Conservation (phyloP, 2,329 filamentous ascomycete genomes). For the Paraphaeosphaeria minitans region DNA sequence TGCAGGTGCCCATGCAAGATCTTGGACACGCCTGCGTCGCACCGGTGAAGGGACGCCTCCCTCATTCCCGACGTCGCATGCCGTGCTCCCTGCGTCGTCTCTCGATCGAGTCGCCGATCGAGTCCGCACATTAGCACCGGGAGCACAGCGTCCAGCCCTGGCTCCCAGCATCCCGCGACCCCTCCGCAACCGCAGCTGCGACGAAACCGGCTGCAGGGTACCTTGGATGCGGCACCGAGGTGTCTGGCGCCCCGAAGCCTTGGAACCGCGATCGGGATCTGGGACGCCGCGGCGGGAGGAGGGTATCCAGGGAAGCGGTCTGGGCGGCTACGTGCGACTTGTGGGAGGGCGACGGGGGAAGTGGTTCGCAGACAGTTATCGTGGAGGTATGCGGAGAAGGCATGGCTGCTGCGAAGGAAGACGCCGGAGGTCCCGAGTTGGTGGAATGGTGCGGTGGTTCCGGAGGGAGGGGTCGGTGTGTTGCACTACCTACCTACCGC, state of each 20-base stretch:
- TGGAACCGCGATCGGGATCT: not conserved
- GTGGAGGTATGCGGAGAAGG: not conserved
- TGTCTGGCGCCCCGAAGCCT: not conserved
- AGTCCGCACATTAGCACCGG: not conserved
- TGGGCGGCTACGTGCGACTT: not conserved
- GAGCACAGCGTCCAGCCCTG: not conserved
- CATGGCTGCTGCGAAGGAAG: not conserved
- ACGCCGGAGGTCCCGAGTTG: not conserved
- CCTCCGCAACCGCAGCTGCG: not conserved
- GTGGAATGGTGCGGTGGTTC: not conserved
- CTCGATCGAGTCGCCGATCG: not conserved
- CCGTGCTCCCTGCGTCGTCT: not conserved
- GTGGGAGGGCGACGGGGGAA: not conserved
- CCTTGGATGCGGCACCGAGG: constrained; percentile 1
- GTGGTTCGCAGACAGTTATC: not conserved
- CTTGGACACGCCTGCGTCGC: not conserved
- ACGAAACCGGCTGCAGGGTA: not conserved
- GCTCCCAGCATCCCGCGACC: constrained; percentile 8
- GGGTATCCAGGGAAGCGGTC: not conserved
- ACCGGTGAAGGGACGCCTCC: not conserved
- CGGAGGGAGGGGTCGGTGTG: not conserved
- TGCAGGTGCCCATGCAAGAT: not conserved
- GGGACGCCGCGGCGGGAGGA: not conserved
- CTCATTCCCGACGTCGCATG: not conserved
- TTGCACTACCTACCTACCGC: constrained; percentile 3